phyloP scores from a whole-genome alignment of 139 green algal species.

The Diplosphaera chodatii region DNA sequence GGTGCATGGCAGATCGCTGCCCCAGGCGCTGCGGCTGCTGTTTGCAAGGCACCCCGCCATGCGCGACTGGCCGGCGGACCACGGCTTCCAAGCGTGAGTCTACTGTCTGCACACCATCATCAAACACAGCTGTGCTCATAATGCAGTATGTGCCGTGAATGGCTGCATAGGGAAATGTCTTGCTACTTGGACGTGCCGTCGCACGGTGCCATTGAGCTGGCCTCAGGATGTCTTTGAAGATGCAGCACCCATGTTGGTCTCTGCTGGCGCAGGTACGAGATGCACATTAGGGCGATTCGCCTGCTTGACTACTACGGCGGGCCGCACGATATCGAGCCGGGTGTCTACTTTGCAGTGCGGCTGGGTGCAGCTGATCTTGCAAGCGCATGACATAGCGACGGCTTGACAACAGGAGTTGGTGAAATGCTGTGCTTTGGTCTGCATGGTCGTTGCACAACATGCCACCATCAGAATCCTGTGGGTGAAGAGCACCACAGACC shows the following conservation, averaged over 20 bases:
- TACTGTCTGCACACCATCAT: neutral
- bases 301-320: conserved; percentile 50
- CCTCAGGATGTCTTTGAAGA: neutral
- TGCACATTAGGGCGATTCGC: conserved; percentile 27
- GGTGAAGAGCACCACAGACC: too few relatives aligned
- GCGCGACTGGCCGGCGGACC: conserved; percentile 31
- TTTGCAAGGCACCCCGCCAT: conserved; percentile 45
- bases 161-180: too few relatives aligned
- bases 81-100: conserved; percentile 43
- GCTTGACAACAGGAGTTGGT: too few relatives aligned
- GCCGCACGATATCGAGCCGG: neutral
- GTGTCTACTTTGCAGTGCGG: neutral
- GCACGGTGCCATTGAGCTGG: too few relatives aligned
- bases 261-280: conserved; percentile 36
- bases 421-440: too few relatives aligned
- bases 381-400: too few relatives aligned
- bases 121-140: too few relatives aligned
- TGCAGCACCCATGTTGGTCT: too few relatives aligned
- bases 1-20: conserved; percentile 10
- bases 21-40: conserved; percentile 23
- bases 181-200: too few relatives aligned
- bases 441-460: too few relatives aligned
- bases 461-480: too few relatives aligned
- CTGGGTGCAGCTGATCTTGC: too few relatives aligned
- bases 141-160: neutral